Conservation (phyloP, 345 rosid species). For the Heritiera fomes region DNA sequence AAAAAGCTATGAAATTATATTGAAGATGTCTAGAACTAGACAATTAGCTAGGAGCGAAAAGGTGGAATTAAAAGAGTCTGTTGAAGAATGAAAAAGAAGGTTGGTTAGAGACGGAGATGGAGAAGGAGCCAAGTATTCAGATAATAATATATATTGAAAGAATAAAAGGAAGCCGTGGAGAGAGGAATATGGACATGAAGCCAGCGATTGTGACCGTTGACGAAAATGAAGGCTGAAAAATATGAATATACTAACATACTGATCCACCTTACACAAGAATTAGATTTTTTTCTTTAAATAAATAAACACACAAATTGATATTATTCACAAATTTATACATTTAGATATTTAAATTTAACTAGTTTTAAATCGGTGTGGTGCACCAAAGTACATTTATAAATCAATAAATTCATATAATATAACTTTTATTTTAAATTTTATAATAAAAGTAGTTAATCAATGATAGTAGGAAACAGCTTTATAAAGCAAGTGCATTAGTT, state of each 20-base stretch:
- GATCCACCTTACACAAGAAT: no score
- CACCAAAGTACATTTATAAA: no score
- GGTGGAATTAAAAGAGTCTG: not conserved
- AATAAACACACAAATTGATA: no score
- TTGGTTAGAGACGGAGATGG: not conserved
- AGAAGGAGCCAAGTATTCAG: not conserved
- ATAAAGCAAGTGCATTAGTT: no score
- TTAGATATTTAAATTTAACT: no score
- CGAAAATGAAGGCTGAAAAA: constrained; percentile 17
- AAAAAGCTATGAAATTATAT: not conserved
- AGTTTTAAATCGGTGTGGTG: no score
- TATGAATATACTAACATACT: not conserved
- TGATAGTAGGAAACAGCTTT: no score
- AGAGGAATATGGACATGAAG: constrained; percentile 23
- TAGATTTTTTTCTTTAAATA: no score
- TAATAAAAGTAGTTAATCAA: no score
- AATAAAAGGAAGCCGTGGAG: not conserved
- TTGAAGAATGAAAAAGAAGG: not conserved
- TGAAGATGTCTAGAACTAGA: not conserved
- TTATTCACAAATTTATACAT: no score
- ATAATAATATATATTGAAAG: not conserved
- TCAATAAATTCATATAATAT: no score
- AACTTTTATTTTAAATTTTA: no score
- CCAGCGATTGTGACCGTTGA: constrained; percentile 81
- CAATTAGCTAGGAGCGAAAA: not conserved